Percentiles rank a stretch among this genome's conserved stretches.
These are phyloP conservation scores for Mortierella sp. DNA, from an alignment of 371 early-diverging fungal genomes.

Conservation along the genomic window DNA sequence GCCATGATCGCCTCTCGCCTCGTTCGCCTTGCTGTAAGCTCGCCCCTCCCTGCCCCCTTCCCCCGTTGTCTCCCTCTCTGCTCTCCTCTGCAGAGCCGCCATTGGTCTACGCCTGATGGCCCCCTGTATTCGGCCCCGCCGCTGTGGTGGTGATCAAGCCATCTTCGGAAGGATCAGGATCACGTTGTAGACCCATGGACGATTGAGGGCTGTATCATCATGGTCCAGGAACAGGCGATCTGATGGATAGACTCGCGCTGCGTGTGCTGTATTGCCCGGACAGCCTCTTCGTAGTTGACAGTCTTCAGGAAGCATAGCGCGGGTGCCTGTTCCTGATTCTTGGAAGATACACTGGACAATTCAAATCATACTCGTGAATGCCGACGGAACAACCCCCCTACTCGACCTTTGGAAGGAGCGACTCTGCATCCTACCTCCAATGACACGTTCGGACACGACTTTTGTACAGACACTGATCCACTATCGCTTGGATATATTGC, in stretches of 20 bases:
- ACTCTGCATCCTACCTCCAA: too few relatives aligned
- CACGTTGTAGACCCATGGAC: background rate
- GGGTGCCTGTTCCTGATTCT: too few relatives aligned
- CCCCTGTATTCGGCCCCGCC: background rate
- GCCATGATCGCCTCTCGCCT: constrained; percentile 42
- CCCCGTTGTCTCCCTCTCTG: background rate
- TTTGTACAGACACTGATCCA: background rate
- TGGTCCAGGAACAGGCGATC: background rate
- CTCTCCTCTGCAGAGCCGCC: background rate
- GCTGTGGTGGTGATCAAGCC: background rate
- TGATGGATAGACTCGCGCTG: too few relatives aligned
- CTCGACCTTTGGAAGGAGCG: too few relatives aligned
- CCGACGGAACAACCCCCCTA: too few relatives aligned
- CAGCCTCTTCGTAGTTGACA: too few relatives aligned
- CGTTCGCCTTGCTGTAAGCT: constrained; percentile 42
- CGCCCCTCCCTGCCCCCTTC: background rate
- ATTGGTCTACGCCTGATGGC: too few relatives aligned
- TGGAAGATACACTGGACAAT: too few relatives aligned
- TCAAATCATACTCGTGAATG: too few relatives aligned
- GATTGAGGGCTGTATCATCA: background rate
- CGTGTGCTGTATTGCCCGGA: too few relatives aligned
- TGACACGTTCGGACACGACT: too few relatives aligned
- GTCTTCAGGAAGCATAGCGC: too few relatives aligned
- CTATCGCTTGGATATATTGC: background rate
- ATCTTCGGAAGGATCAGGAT: constrained; percentile 9